Evolutionary conservation across 345 rosid species (phyloP), one percentile per base, ranked within the genome.

Genomic region (Eucalyptus dawsonii): DNA sequence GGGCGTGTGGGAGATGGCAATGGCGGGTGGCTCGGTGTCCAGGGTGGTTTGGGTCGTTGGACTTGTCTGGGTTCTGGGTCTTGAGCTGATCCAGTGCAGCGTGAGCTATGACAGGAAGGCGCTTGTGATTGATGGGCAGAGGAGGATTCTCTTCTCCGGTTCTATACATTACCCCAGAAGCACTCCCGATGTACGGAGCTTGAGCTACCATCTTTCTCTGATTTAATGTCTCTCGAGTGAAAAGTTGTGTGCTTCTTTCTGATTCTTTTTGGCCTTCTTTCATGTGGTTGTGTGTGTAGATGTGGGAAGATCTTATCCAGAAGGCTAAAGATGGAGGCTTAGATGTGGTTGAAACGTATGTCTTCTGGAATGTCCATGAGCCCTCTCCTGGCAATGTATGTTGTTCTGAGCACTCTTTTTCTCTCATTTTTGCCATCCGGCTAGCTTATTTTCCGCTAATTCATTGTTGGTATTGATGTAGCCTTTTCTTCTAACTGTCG

Each of bases 241-340:
- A 40, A 3, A 9, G 6, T 87, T 91, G 87, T 40, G 80, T 19
- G 58, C n/a, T 45, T 87, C 47, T 29, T 27, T 86, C 76, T 65
- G 34, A 17, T 45, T 25, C 87, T 25, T 62, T 44, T n/a, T 67
- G 44, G 87, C 86, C 62, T 87, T 88, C 62, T 81, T 16, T 81
- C 58, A 45, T 87, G 54, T 80, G 60, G 83, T 42, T 80, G 93
- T 80, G 60, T 45, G 49, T 85, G 92, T 89, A 97, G 99, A 98
- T 98, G 99, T 98, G 99, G 99, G 99, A 96, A 92, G 97, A 94
- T 96, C 97, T 98, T 92, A 96, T 98, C 91, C 95, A 91, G 95
- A 98, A 98, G 94, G 99, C 99, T 9, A 98, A 97, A 91, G 95
- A 96, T 88, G 99, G 99, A 89, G 99, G 99, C 16, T 44, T 98